phyloP scores from a whole-genome alignment of 805 yeast species.

The Tetrapisispora fleetii region DNA sequence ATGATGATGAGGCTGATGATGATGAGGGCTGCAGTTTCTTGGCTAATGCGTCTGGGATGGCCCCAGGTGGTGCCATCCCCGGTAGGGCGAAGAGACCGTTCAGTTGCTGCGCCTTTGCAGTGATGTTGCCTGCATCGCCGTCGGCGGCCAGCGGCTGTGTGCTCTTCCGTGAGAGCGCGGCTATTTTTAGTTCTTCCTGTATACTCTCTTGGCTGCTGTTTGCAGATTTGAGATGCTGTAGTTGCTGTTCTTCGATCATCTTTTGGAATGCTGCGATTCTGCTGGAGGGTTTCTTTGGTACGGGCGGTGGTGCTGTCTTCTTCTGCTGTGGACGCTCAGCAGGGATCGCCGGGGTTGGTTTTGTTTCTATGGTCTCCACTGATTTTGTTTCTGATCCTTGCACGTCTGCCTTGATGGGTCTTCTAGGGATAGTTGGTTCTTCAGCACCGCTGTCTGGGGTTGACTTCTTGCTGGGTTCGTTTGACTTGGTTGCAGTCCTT shows the following conservation, averaged over 20 bases:
- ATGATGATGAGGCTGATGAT: too few species aligned
- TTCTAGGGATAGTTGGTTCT: constrained; percentile 4
- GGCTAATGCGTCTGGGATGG: constrained; percentile 18
- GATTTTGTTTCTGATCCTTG: background rate
- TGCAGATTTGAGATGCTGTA: constrained; percentile 42
- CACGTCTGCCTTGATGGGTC: constrained; percentile 5
- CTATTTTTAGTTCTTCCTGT: too few species aligned
- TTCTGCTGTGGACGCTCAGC: background rate
- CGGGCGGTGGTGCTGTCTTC: constrained; percentile 43
- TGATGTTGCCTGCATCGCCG: background rate
- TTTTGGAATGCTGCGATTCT: constrained; percentile 76
- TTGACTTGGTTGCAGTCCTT: background rate
- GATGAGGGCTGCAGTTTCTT: constrained; percentile 9
- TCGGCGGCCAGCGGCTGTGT: too few species aligned
- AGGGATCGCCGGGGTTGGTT: background rate
- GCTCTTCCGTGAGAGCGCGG: background rate
- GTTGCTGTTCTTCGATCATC: constrained; percentile 49
- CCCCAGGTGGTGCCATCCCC: constrained; percentile 34
- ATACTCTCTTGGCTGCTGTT: constrained; percentile 10
- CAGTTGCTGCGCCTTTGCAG: constrained; percentile 24
- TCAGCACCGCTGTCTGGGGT: constrained; percentile 3
- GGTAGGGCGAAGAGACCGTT: constrained; percentile 54
- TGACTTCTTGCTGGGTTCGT: background rate
- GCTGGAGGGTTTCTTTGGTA: constrained; percentile 70
- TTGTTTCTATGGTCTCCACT: too few species aligned